Evolutionary conservation across 208 protist species (phyloP), one percentile per base, ranked within the genome.

Genomic region (Leishmania arabica): DNA sequence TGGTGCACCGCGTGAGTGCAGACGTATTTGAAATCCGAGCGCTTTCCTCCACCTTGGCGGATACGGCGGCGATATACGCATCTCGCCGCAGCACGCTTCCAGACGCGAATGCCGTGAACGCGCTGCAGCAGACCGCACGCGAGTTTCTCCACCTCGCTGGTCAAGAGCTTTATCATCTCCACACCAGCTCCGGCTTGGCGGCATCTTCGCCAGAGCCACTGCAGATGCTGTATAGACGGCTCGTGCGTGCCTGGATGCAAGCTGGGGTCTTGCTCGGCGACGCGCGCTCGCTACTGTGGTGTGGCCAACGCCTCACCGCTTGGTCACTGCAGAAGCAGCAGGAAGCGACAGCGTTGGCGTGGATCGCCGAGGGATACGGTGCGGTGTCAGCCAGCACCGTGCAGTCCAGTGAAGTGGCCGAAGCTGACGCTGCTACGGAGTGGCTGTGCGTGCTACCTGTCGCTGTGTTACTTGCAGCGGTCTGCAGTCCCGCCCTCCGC

Each of bases 171-270:
- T 49, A 37, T 49, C 9, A 77, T 15, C 21, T 72, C 40, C 37
- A 60, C 42, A n/a, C 56, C 72, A 62, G 53, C 72, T 45, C 31
- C 34, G 17, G n/a, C 72, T 76, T 15, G 31, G 3, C 49, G 31
- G 15, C 69, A 73, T 31, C 69, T 73, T 73, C 53, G 72, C 72
- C 19, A 51, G 56, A 45, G 34, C 54, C 6, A 31, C 53, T 62
- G 9, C 54, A 19, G 27, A 49, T 70, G 60, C 45, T 77, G 56
- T 49, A 65, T 42, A 24, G 65, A 31, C 40, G 45, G 15, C 27
- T 72, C 15, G 62, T 69, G 37, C 65, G 75, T 45, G 72, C 77
- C 49, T 88, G 84, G 84, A 73, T 84, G 75, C 84, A 88, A 75
- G 76, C 70, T 0, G 72, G 77, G 3, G 77, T 88, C 51, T 75